Base-by-base conservation (phyloP, 2,329 filamentous ascomycete species). In the Sodiomyces alkalinus region DNA sequence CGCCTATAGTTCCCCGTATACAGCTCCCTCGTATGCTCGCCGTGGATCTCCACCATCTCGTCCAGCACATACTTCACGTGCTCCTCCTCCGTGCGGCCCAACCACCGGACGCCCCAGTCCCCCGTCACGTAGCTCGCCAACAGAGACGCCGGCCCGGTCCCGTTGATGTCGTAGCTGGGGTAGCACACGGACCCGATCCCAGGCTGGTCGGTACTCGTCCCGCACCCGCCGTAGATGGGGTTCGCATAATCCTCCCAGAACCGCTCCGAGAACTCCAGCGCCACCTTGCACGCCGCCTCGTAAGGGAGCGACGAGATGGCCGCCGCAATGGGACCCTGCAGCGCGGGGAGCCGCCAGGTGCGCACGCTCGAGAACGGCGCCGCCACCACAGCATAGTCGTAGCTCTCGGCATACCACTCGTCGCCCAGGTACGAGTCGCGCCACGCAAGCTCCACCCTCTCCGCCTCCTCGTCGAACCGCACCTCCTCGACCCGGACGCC, bases 1-100 rank as follows among this genome's bases (percentile, higher is more conserved):
- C 76, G 59, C 32, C 74, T 62, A 39, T 69, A 77, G 19, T 63
- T 62, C 26, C 75, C 76, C 0, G 74, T 80, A 41, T 62, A 81
- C 41, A 79, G 58, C 32, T 73, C 60, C 2, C 53, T 48, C 0
- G 68, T 72, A 18, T 74, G 51, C 0, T 59, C 48, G 4, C 74
- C 74, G 42, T 80, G 74, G n/a, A 77, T 63, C 44, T 77, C 67
- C 10, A 68, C 55, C 68, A 80, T 78, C 13, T 73, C 67, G 22
- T 75, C 64, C 35, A 77, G 60, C 1, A 74, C 62, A 30, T 70
- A 61, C 11, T 66, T 62, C 3, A 78, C 66, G 41, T 80, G 74
- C 39, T 78, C 64, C 9, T 56, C 56, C 31, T 74, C 68, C 8
- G 59, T 54, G 22, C 50, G 40, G 31, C 41, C 45, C 12, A 47